Percentiles rank a stretch among this genome's conserved stretches.
Conservation (phyloP, 2,329 filamentous ascomycete species). For the Tolypocladium inflatum region DNA sequence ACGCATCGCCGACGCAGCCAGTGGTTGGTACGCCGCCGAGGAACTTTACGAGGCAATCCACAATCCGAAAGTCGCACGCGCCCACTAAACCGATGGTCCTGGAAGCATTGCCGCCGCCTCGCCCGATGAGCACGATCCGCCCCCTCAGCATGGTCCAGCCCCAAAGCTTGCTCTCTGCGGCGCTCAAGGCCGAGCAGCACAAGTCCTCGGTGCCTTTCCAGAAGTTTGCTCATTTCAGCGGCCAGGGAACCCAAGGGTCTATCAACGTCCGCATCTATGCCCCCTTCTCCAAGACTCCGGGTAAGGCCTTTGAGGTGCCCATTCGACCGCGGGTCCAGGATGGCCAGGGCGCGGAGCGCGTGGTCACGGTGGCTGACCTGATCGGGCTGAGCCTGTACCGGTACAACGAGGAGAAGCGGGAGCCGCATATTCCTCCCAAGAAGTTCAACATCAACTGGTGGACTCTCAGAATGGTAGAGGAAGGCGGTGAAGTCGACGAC, state of each 20-base stretch:
- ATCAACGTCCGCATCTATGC: constrained; percentile 70
- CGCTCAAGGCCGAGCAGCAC: constrained; percentile 61
- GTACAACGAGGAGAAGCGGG: constrained; percentile 66
- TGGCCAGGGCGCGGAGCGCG: constrained; percentile 48
- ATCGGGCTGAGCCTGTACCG: constrained; percentile 72
- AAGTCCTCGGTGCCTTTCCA: constrained; percentile 65
- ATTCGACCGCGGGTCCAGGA: constrained; percentile 62
- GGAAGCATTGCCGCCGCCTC: constrained; percentile 59
- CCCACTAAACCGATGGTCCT: constrained; percentile 47
- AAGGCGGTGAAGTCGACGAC: constrained; percentile 76
- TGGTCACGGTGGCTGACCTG: constrained; percentile 68
- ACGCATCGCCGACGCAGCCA: constrained; percentile 43
- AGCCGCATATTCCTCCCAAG: constrained; percentile 53
- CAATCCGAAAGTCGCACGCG: constrained; percentile 51
- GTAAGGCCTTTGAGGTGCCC: constrained; percentile 60
- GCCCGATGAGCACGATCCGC: constrained; percentile 54
- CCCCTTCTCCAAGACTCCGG: constrained; percentile 56
- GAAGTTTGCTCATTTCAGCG: constrained; percentile 65
- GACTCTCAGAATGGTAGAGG: constrained; percentile 74
- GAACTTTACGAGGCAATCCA: constrained; percentile 51
- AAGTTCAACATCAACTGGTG: constrained; percentile 74
- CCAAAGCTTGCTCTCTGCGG: constrained; percentile 61
- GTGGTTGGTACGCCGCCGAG: constrained; percentile 56
- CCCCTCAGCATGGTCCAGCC: constrained; percentile 60
- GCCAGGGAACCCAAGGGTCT: constrained; percentile 68